Percentiles rank a stretch among this genome's conserved stretches.
phyloP scores from a whole-genome alignment of 345 rosid species.

The Murraya paniculata region DNA sequence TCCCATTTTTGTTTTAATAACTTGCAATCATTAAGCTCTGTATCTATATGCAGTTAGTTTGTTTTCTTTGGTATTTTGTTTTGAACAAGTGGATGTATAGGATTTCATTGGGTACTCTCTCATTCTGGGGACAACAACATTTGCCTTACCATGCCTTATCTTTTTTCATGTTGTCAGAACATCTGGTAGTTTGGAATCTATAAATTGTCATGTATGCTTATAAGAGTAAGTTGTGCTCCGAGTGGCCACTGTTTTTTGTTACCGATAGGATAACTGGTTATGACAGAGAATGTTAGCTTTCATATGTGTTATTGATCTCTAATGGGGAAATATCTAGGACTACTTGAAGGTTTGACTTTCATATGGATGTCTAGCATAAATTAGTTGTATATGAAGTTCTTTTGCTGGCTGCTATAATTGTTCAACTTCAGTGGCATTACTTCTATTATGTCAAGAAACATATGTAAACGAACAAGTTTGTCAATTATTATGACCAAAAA shows the following conservation, averaged over 20 bases:
- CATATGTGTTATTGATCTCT: not conserved
- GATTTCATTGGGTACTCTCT: not conserved
- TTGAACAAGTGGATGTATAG: not conserved
- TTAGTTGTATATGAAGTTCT: not conserved
- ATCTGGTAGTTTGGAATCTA: not conserved
- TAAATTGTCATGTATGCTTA: not conserved
- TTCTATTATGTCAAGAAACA: not conserved
- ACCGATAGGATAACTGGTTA: not conserved
- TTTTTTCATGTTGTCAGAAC: not conserved
- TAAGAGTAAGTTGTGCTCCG: not conserved
- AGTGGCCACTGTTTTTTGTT: not conserved
- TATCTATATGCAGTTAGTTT: not conserved
- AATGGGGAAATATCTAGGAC: not conserved
- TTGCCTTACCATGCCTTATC: not conserved
- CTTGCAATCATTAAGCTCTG: not conserved
- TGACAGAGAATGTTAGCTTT: not conserved
- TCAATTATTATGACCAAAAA: not conserved
- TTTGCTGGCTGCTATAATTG: not conserved
- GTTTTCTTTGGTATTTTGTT: not conserved
- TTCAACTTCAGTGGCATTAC: not conserved
- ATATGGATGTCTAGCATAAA: not conserved
- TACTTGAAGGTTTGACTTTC: not conserved
- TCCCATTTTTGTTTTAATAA: not conserved
- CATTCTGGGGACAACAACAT: not conserved
- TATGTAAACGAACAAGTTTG: not conserved